Evolutionary conservation across 2,329 filamentous ascomycete genomes (phyloP), one percentile per base, ranked within the genome.

Genomic region (Venturiaceae sp.): DNA sequence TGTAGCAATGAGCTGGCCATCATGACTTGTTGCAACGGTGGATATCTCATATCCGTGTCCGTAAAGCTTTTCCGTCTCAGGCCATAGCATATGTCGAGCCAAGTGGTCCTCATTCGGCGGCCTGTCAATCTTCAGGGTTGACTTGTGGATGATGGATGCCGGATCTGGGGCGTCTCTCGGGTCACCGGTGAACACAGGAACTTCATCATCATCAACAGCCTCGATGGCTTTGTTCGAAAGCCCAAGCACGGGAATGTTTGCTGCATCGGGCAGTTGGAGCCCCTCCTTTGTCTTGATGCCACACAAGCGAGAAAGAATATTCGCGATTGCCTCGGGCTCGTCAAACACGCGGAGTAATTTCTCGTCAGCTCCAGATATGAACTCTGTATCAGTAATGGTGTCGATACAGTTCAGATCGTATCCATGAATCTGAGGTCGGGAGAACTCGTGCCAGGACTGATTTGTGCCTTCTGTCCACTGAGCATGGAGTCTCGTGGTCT

Each of bases 31-130:
- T 11, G 92, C 88, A 16, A 96, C 83, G 37, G 90, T 88, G 1
- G 90, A 95, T 54, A 99, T 92, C 72, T 99, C 94, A 73, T 96
- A 96, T 32, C 94, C 94, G 73, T 99, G 94, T 1, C 94, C 94
- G 73, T 99, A 99, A 1, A 99, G 81, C 75, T 99, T 99, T 72
- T 99, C 94, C 6, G 84, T 84, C 69, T 99, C 94, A 3, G 94
- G 94, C 91, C 92, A 99, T 33, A 99, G 83, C 0, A 94, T 95
- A 70, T 95, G 86, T 8, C 92, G 85, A 26, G 91, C 87, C 2
- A 99, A 83, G 58, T 90, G 86, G 71, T 97, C 94, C 72, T 99
- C 94, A 36, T 90, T 80, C 0, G 94, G 92, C 11, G 94, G 92
- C 63, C 88, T 84, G 44, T 83, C 74, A 56, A 87, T 78, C 46